A percentile compares a stretch with the other conserved stretches of the same genome.
Evolutionary conservation across 2,329 filamentous ascomycete genomes (phyloP).

Genomic region (Stagonosporopsis tanaceti): DNA sequence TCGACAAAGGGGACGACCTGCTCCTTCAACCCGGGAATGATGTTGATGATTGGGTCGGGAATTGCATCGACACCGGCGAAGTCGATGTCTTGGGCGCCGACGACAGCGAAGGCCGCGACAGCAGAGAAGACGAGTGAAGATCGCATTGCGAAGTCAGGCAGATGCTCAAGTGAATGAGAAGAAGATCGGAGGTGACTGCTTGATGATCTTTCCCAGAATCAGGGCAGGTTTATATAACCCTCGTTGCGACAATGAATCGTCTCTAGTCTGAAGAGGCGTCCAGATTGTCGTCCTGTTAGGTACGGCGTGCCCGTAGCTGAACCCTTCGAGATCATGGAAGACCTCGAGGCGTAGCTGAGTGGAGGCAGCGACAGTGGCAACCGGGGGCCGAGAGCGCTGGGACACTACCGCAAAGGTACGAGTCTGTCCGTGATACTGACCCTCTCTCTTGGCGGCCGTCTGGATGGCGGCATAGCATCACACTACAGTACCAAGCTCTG

Average conservation of each 20-base stretch:
- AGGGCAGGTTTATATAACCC: neutral
- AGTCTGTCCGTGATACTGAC: neutral
- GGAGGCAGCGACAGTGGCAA: neutral
- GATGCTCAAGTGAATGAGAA: neutral
- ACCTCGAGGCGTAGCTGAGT: neutral
- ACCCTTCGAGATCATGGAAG: neutral
- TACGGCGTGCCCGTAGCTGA: neutral
- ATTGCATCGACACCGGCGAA: slow-evolving; percentile 5
- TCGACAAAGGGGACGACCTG: slow-evolving; percentile 1
- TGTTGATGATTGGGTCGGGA: slow-evolving; percentile 4
- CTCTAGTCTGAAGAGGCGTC: neutral
- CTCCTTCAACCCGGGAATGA: slow-evolving; percentile 1
- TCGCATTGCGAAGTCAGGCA: neutral
- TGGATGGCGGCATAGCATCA: neutral
- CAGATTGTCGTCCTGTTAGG: neutral
- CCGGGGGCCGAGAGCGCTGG: neutral
- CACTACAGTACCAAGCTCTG: neutral
- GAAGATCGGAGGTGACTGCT: neutral
- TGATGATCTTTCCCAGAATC: neutral
- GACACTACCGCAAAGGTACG: neutral
- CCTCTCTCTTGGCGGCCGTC: neutral
- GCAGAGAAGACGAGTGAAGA: neutral
- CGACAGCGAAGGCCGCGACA: neutral
- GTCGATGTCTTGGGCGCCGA: slow-evolving; percentile 7
- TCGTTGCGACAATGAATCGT: neutral